Evolutionary conservation across 2,329 filamentous ascomycete genomes (phyloP).

Genomic region (Verticillium isaacii): DNA sequence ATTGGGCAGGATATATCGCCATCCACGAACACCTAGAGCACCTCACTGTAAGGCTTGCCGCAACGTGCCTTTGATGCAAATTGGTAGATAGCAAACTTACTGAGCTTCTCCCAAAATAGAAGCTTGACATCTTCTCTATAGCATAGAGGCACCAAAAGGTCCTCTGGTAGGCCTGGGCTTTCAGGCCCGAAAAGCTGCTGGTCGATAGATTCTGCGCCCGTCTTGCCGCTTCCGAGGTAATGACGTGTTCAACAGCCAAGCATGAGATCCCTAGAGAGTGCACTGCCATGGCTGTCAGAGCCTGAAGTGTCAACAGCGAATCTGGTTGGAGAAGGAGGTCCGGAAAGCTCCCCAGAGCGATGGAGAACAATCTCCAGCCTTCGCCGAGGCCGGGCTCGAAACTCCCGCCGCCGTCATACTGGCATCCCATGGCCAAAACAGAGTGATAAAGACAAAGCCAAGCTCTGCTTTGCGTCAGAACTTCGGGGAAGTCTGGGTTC

Average conservation of each 20-base stretch:
- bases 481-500: slow-evolving; percentile 17
- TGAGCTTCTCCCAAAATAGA: slow-evolving; percentile 24
- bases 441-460: slow-evolving; percentile 33
- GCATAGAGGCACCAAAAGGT: slow-evolving; percentile 22
- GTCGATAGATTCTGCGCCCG: slow-evolving; percentile 22
- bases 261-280: slow-evolving; percentile 21
- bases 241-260: slow-evolving; percentile 23
- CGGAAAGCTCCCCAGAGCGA: slow-evolving; percentile 27
- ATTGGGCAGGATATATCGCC: slow-evolving; percentile 25
- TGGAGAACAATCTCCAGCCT: slow-evolving; percentile 33
- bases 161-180: slow-evolving; percentile 17
- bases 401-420: slow-evolving; percentile 25
- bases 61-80: too few species aligned
- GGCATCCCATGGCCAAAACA: slow-evolving; percentile 31
- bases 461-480: slow-evolving; percentile 20
- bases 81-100: slow-evolving; percentile 8
- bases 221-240: slow-evolving; percentile 22
- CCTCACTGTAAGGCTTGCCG: background rate
- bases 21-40: slow-evolving; percentile 20
- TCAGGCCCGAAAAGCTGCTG: slow-evolving; percentile 11
- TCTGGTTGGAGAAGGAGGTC: slow-evolving; percentile 25
- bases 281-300: slow-evolving; percentile 23
- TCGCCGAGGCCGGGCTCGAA: slow-evolving; percentile 32
- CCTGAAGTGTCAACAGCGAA: slow-evolving; percentile 23
- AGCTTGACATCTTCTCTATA: slow-evolving; percentile 21